These are phyloP conservation scores for Dactylellina sp. DNA, from an alignment of 2,329 filamentous ascomycete species.

Conservation along the genomic window DNA sequence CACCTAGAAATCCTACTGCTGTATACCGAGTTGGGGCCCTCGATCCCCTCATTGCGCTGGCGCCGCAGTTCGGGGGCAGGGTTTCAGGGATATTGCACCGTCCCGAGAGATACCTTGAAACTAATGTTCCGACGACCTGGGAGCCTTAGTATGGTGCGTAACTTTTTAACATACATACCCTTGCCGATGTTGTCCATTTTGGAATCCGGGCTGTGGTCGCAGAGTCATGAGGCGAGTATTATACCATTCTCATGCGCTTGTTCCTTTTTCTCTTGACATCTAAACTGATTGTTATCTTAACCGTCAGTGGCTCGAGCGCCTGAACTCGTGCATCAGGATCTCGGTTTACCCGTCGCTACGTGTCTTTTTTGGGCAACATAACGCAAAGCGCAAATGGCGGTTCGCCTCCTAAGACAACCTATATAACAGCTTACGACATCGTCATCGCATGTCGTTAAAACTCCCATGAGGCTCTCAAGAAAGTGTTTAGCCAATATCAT, in stretches of 20 bases:
- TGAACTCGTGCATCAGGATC: not conserved
- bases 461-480: conserved; percentile 25
- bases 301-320: conserved; percentile 3
- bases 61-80: conserved; percentile 31
- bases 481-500: conserved; percentile 14
- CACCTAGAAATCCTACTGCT: not conserved
- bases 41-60: conserved; percentile 14
- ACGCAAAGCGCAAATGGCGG: conserved; percentile 22
- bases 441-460: conserved; percentile 17
- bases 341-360: conserved; percentile 26
- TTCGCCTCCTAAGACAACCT: not conserved
- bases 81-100: conserved; percentile 21
- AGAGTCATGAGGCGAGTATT: conserved; percentile 41
- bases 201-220: conserved; percentile 25
- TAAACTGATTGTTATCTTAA: conserved; percentile 5
- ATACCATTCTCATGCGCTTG: conserved; percentile 9
- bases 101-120: conserved; percentile 23
- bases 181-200: not conserved
- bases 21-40: not conserved
- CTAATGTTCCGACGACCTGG: conserved; percentile 14
- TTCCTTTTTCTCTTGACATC: conserved; percentile 6
- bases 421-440: conserved; percentile 44
- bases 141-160: conserved; percentile 23
- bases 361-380: conserved; percentile 9
- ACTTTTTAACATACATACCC: conserved; percentile 35